Conservation (phyloP, 2,329 filamentous ascomycete species). For the Gnomoniopsis sp. region DNA sequence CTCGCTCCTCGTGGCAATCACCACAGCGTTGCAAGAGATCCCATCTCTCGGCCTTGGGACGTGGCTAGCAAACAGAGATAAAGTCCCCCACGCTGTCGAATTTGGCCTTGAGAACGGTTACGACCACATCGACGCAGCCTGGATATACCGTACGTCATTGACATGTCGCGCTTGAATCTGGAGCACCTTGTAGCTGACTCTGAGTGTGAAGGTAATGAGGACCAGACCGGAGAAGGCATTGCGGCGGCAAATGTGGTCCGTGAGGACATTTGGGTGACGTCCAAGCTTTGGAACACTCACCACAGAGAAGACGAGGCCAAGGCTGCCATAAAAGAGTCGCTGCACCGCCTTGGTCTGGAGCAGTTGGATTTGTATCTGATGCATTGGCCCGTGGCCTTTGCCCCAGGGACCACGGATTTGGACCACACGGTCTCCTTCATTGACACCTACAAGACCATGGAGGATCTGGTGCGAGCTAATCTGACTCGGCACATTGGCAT, state of each 20-base stretch:
- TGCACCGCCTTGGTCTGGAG: constrained; percentile 43
- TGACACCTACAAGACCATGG: constrained; percentile 57
- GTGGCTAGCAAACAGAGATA: constrained; percentile 16
- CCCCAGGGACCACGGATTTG: constrained; percentile 27
- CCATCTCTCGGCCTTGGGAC: constrained; percentile 17
- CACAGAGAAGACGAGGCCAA: constrained; percentile 34
- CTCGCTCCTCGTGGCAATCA: constrained; percentile 5
- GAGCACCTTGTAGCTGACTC: neutral
- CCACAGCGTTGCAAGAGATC: constrained; percentile 11
- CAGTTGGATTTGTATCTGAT: constrained; percentile 54
- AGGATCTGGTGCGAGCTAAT: constrained; percentile 48
- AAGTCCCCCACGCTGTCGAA: constrained; percentile 16
- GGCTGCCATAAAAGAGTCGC: constrained; percentile 42
- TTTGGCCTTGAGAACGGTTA: constrained; percentile 17
- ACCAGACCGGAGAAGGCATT: constrained; percentile 45
- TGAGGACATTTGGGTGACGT: constrained; percentile 51
- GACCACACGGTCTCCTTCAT: constrained; percentile 26
- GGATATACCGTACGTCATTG: constrained; percentile 15
- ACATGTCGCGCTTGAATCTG: neutral
- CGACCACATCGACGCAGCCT: constrained; percentile 18
- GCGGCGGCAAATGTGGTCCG: constrained; percentile 43
- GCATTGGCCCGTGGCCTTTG: constrained; percentile 46
- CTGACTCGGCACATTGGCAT: constrained; percentile 57
- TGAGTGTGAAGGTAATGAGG: constrained; percentile 37
- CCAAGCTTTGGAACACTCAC: constrained; percentile 35